These are phyloP conservation scores for Lumnitzera racemosa DNA, from an alignment of 345 rosid species.

Conservation along the genomic window DNA sequence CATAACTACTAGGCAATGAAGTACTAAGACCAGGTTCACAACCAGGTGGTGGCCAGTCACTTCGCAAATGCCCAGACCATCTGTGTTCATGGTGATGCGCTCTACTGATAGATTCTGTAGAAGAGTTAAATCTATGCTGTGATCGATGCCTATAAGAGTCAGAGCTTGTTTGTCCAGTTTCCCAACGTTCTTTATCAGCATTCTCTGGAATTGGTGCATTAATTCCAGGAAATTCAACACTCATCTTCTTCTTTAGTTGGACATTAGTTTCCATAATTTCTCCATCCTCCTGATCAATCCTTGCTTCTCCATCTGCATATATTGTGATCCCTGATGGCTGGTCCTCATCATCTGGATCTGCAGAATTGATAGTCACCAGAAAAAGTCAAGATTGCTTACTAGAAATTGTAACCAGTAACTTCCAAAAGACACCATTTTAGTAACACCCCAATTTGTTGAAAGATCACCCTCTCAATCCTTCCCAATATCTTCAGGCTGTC, in stretches of 20 bases:
- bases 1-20: slow-evolving; percentile 40
- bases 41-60: slow-evolving; percentile 55
- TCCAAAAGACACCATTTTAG: too few relatives aligned
- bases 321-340: slow-evolving; percentile 73
- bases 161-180: slow-evolving; percentile 28
- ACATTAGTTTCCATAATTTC: slow-evolving; percentile 36
- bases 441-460: too few relatives aligned
- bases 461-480: too few relatives aligned
- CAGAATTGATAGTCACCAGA: slow-evolving; percentile 8
- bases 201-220: slow-evolving; percentile 78
- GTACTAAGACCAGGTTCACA: slow-evolving; percentile 29
- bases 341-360: slow-evolving; percentile 53
- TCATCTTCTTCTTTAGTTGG: slow-evolving; percentile 40
- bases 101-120: slow-evolving; percentile 30
- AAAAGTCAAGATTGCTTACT: too few relatives aligned
- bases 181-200: slow-evolving; percentile 68
- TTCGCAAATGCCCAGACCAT: slow-evolving; percentile 29
- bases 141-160: slow-evolving; percentile 28
- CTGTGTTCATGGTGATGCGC: slow-evolving; percentile 33
- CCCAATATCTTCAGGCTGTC: too few relatives aligned
- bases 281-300: slow-evolving; percentile 59
- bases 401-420: too few relatives aligned
- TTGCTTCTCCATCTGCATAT: slow-evolving; percentile 48
- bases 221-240: slow-evolving; percentile 70
- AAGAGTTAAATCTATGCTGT: slow-evolving; percentile 20